These are phyloP conservation scores for Tricholoma hemisulphureum DNA, from an alignment of 768 basidiomycete genomes.

Conservation along the genomic window DNA sequence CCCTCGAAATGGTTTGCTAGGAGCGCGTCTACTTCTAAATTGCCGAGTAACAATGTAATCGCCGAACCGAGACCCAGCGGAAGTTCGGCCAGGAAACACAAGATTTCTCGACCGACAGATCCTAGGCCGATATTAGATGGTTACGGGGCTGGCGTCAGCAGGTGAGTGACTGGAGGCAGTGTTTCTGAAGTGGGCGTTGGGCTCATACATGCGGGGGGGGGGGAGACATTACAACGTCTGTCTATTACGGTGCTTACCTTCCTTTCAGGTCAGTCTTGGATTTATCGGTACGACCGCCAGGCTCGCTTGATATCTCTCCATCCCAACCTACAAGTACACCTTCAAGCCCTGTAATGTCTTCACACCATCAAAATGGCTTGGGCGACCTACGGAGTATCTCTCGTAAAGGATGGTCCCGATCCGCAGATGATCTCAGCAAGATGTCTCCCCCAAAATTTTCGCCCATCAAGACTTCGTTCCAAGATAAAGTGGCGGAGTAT, in stretches of 20 bases:
- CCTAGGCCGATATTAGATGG: constrained; percentile 72
- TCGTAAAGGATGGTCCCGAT: constrained; percentile 74
- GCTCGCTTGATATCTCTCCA: constrained; percentile 43
- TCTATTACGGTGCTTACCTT: constrained; percentile 1
- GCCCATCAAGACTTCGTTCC: constrained; percentile 49
- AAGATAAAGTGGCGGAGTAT: constrained; percentile 66
- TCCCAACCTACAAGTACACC: constrained; percentile 37
- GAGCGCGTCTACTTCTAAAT: constrained; percentile 53
- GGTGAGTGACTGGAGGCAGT: constrained; percentile 41
- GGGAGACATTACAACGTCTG: too few relatives aligned
- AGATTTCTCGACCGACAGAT: constrained; percentile 84
- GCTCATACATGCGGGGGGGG: neutral
- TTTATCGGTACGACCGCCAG: constrained; percentile 46
- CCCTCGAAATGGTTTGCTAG: constrained; percentile 73
- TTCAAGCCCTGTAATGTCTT: constrained; percentile 33
- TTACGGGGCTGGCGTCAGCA: constrained; percentile 46
- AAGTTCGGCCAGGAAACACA: constrained; percentile 55
- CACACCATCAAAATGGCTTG: constrained; percentile 32
- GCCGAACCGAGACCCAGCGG: constrained; percentile 45
- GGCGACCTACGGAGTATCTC: constrained; percentile 73
- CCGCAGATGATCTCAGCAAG: constrained; percentile 74
- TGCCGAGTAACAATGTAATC: constrained; percentile 25
- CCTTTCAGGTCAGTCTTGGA: constrained; percentile 64
- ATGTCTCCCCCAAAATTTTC: constrained; percentile 36
- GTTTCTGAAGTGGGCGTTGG: neutral